Conservation (phyloP, 2,329 filamentous ascomycete species). For the Phaeomoniella chlamydospora region DNA sequence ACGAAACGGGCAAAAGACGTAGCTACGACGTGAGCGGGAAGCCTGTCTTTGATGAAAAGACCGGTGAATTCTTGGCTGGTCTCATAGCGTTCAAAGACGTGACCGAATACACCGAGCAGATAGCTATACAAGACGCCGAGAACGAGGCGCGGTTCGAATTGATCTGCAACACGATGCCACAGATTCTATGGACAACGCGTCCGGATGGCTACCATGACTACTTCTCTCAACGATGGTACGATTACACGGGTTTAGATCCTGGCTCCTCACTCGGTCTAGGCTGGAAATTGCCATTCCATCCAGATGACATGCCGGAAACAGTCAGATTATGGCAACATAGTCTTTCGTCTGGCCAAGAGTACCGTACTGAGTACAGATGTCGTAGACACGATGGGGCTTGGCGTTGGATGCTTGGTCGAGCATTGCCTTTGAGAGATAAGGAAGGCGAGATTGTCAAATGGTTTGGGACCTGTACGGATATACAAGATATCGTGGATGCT, state of each 20-base stretch:
- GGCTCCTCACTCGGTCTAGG: slow-evolving; percentile 48
- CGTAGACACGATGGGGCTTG: slow-evolving; percentile 52
- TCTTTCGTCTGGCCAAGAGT: slow-evolving; percentile 53
- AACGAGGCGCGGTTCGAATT: slow-evolving; percentile 62
- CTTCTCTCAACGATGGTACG: slow-evolving; percentile 64
- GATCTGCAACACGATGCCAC: slow-evolving; percentile 61
- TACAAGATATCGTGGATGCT: slow-evolving; percentile 58
- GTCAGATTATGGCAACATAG: slow-evolving; percentile 45
- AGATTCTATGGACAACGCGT: slow-evolving; percentile 59
- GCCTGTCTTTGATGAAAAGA: slow-evolving; percentile 49
- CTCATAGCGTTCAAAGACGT: slow-evolving; percentile 60
- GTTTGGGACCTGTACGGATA: slow-evolving; percentile 71
- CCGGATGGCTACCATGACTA: slow-evolving; percentile 56
- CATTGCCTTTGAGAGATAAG: slow-evolving; percentile 49
- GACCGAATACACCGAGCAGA: slow-evolving; percentile 53
- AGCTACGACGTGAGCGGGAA: slow-evolving; percentile 55
- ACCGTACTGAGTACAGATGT: slow-evolving; percentile 57
- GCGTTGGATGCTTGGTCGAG: slow-evolving; percentile 66
- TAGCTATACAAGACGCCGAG: slow-evolving; percentile 52
- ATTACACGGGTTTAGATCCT: slow-evolving; percentile 55
- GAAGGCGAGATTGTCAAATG: slow-evolving; percentile 59
- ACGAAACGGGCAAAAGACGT: slow-evolving; percentile 34
- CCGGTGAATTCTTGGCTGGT: slow-evolving; percentile 59
- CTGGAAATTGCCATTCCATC: slow-evolving; percentile 53
- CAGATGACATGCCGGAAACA: slow-evolving; percentile 50